Conservation (phyloP, 1,139 yeast species). For the Lodderomyces theae region DNA sequence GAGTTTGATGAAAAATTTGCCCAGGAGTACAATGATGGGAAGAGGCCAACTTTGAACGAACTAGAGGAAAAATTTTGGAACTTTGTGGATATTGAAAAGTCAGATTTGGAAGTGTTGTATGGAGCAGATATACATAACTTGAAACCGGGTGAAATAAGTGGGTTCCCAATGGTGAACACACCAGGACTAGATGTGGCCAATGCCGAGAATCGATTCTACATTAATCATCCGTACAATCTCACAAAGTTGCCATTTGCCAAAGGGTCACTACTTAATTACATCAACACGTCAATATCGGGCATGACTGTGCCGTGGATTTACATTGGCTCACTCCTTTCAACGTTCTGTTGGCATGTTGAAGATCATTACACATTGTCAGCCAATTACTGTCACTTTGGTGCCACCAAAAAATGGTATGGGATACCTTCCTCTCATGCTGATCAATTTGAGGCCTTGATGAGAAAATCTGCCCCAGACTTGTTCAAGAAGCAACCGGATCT, state of each 20-base stretch:
- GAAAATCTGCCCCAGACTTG: constrained; percentile 70
- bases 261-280: constrained; percentile 61
- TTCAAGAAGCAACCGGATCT: constrained; percentile 86
- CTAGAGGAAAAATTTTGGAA: constrained; percentile 65
- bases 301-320: constrained; percentile 86
- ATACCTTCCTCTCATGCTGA: constrained; percentile 58
- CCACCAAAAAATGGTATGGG: constrained; percentile 77
- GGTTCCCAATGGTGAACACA: constrained; percentile 53
- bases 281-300: constrained; percentile 66
- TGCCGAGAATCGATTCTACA: constrained; percentile 32
- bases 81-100: constrained; percentile 42
- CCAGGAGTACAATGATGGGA: constrained; percentile 23
- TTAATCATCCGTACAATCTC: constrained; percentile 63
- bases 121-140: constrained; percentile 77
- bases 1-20: constrained; percentile 46
- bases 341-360: constrained; percentile 86
- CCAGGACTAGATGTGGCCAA: constrained; percentile 21
- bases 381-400: constrained; percentile 73
- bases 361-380: constrained; percentile 79
- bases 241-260: constrained; percentile 63
- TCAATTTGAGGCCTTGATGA: constrained; percentile 54
- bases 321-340: constrained; percentile 68
- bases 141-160: constrained; percentile 61
- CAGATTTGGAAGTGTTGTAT: constrained; percentile 57
- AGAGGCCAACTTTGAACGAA: constrained; percentile 35